Conservation (phyloP, 371 early-diverging fungal genomes). For the Lichtheimia hyalospora region DNA sequence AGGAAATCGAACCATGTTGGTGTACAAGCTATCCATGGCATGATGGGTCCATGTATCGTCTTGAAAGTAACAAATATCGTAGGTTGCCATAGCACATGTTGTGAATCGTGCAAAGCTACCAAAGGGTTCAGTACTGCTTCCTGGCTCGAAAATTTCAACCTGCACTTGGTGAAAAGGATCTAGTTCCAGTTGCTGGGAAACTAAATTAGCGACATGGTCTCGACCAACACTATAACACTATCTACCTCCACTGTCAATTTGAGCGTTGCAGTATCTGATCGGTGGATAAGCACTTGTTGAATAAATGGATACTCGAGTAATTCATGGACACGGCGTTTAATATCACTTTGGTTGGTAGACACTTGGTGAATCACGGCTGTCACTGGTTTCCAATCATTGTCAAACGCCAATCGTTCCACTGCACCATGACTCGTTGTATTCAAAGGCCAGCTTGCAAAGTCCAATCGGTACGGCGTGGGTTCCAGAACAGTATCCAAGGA, state of each 20-base stretch:
- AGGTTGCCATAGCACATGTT: conserved; percentile 58
- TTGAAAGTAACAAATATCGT: conserved; percentile 63
- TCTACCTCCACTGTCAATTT: too few relatives aligned
- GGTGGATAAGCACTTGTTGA: conserved; percentile 55
- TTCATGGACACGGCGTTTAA: conserved; percentile 40
- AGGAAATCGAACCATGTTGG: conserved; percentile 60
- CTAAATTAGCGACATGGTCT: too few relatives aligned
- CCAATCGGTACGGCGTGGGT: conserved; percentile 3
- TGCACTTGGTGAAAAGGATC: neutral
- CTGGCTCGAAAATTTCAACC: conserved; percentile 16
- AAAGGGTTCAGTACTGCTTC: conserved; percentile 12
- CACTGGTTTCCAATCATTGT: conserved; percentile 45
- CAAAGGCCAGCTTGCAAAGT: conserved; percentile 1
- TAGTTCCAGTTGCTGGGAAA: too few relatives aligned
- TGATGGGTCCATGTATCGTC: conserved; percentile 58
- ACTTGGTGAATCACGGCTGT: conserved; percentile 58
- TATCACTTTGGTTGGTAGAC: conserved; percentile 41
- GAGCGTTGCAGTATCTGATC: neutral
- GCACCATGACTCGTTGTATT: neutral
- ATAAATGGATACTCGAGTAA: conserved; percentile 54
- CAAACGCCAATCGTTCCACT: neutral
- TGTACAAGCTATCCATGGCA: conserved; percentile 60
- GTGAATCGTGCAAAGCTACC: conserved; percentile 59
- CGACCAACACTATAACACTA: too few relatives aligned
- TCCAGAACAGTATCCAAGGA: too few relatives aligned